These are phyloP conservation scores for Colletotrichum karsti DNA, from an alignment of 2,329 filamentous ascomycete genomes.

Conservation along the genomic window DNA sequence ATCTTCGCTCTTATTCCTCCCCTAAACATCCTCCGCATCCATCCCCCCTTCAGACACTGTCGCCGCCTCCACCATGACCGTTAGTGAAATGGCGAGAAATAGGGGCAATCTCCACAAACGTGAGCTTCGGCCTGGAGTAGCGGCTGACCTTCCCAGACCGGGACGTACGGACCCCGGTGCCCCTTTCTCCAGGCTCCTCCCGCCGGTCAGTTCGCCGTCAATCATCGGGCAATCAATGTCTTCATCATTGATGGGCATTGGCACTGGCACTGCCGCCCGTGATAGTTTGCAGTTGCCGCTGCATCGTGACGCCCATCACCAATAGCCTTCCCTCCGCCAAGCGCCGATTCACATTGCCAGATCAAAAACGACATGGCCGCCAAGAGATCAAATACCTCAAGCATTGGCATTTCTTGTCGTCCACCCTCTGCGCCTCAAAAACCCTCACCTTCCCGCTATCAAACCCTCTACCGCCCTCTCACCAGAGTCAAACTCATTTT, in stretches of 20 bases:
- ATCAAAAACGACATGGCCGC: constrained; percentile 7
- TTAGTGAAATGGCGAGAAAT: constrained; percentile 19
- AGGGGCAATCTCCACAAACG: constrained; percentile 28
- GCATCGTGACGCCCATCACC: too few species aligned
- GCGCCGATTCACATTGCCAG: not conserved
- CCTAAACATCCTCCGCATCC: not conserved
- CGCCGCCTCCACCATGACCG: constrained; percentile 7
- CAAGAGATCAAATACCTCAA: constrained; percentile 14
- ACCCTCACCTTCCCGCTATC: constrained; percentile 6
- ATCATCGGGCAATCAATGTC: not conserved
- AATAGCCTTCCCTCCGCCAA: not conserved
- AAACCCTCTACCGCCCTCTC: not conserved
- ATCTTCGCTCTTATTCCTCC: not conserved
- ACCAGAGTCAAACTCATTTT: not conserved
- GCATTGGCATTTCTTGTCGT: constrained; percentile 25
- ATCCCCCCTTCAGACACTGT: not conserved
- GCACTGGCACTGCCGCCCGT: not conserved
- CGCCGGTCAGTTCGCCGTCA: not conserved
- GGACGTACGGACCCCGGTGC: constrained; percentile 16
- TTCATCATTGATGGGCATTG: not conserved
- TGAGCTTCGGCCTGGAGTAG: constrained; percentile 13
- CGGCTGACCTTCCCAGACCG: constrained; percentile 25
- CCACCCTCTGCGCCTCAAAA: constrained; percentile 16
- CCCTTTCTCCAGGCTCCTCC: not conserved
- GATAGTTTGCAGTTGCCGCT: too few species aligned